Evolutionary conservation across 805 yeast genomes (phyloP), one percentile per base, ranked within the genome.

Genomic region (Starmerella vitae): DNA sequence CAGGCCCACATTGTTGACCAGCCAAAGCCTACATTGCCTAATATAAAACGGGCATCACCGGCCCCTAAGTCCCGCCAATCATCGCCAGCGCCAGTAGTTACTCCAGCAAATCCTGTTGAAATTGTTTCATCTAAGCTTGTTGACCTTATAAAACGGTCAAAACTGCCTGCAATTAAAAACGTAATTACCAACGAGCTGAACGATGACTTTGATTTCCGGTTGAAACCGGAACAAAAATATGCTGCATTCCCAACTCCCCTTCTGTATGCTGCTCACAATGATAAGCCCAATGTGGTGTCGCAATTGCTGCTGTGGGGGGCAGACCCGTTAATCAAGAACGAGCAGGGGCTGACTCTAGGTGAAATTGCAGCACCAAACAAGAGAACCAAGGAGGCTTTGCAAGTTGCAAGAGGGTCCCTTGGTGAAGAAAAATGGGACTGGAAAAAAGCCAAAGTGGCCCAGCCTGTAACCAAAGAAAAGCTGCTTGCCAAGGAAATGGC

Each of bases 401-500:
- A 81, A 53, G 61, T 76, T 0, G 75, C 78, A 2, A 66, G 98
- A 44, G 46, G 56, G 37, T 70, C 63, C 25, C 57, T 85, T 8
- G 95, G 94, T 2, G 93, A 84, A 52, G 56, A 54, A 0, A 66
- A 57, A 40, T 73, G 78, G 54, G 71, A 81, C 54, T 85, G 97
- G 95, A 59, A 58, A 3, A 57, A 50, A 14, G 75, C 85, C 1
- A 71, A 68, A 42, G 78, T 86, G 2, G 84, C 77, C 0, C 65
- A 68, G 1, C 73, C 77, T 31, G 57, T 60, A 18, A 45, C 63
- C 5, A 47, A 48, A 26, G 59, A 55, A 12, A 61, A 62, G 17
- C 38, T 60, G 5, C 47, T 49, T n/a, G 49, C 46, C n/a, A 48
- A 57, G 3, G 56, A 50, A 5, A 42, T 45, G 17, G 50, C 47